Conservation (phyloP, 1,139 yeast species). For the Hemisphaericaspora xylofermentans region DNA sequence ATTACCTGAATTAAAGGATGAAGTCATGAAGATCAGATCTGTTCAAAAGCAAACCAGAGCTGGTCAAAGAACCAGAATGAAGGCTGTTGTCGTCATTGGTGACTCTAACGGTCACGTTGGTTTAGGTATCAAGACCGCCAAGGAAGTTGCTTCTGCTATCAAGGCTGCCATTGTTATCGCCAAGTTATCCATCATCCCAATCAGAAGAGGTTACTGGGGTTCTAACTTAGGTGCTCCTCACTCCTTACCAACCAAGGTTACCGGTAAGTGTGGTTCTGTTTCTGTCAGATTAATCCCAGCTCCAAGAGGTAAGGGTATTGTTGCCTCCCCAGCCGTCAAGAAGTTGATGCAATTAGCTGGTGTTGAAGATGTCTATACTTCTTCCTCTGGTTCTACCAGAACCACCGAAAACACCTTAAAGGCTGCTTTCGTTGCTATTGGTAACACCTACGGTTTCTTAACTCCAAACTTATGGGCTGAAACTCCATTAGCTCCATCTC, state of each 20-base stretch:
- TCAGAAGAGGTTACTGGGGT: slow-evolving; percentile 99
- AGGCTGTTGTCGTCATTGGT: slow-evolving; percentile 99
- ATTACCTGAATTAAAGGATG: slow-evolving; percentile 95
- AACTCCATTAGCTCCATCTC: slow-evolving; percentile 81
- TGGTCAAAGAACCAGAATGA: slow-evolving; percentile 99
- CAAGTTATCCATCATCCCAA: slow-evolving; percentile 97
- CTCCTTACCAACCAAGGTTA: slow-evolving; percentile 96
- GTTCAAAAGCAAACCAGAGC: slow-evolving; percentile 99
- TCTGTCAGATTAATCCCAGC: slow-evolving; percentile 98
- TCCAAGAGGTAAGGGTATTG: slow-evolving; percentile 99
- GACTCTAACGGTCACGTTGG: slow-evolving; percentile 99
- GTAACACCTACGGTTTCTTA: slow-evolving; percentile 99
- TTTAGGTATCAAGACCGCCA: slow-evolving; percentile 99
- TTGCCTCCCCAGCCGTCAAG: slow-evolving; percentile 99
- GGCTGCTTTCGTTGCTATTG: slow-evolving; percentile 99
- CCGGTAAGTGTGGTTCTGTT: slow-evolving; percentile 99
- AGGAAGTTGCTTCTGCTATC: slow-evolving; percentile 99
- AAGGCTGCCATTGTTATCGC: slow-evolving; percentile 99
- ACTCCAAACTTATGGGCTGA: slow-evolving; percentile 99
- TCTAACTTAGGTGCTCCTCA: slow-evolving; percentile 99
- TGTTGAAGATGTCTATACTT: slow-evolving; percentile 98
- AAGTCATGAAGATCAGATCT: slow-evolving; percentile 99
- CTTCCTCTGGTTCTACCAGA: slow-evolving; percentile 99
- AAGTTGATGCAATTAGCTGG: slow-evolving; percentile 99
- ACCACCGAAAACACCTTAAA: slow-evolving; percentile 99